phyloP scores from a whole-genome alignment of 2,329 filamentous ascomycete genomes.

The Shiraia bambusicola region DNA sequence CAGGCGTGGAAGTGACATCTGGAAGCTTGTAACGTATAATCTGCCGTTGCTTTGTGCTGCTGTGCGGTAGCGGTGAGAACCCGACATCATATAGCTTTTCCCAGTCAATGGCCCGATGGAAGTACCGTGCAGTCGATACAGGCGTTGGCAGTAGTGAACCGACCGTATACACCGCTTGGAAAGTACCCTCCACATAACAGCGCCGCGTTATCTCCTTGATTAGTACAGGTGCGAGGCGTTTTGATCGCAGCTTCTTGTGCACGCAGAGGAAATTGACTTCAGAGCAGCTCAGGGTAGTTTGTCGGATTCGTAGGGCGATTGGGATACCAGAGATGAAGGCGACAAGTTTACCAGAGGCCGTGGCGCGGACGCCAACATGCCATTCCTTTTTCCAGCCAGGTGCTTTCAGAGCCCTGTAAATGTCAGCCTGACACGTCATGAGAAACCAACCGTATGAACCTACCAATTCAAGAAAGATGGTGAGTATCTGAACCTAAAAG shows the following conservation, averaged over 20 bases:
- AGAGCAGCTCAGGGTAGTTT: constrained; percentile 72
- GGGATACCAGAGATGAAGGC: constrained; percentile 96
- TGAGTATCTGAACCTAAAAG: constrained; percentile 98
- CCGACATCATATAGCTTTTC: constrained; percentile 92
- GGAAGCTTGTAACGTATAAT: constrained; percentile 84
- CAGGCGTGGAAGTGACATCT: constrained; percentile 68
- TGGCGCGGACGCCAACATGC: constrained; percentile 90
- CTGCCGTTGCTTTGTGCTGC: constrained; percentile 83
- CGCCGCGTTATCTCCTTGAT: constrained; percentile 97
- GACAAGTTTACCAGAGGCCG: constrained; percentile 80
- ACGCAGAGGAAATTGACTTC: constrained; percentile 99
- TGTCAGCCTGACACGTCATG: constrained; percentile 9
- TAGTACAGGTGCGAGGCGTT: constrained; percentile 87
- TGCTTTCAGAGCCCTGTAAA: constrained; percentile 79
- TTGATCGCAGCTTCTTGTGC: constrained; percentile 94
- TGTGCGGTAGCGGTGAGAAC: constrained; percentile 83
- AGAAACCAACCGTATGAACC: constrained; percentile 23
- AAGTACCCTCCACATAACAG: constrained; percentile 83
- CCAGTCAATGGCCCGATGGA: constrained; percentile 92
- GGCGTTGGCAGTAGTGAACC: constrained; percentile 89
- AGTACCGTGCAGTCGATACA: constrained; percentile 91
- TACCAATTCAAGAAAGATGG: constrained; percentile 85
- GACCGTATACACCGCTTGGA: constrained; percentile 94
- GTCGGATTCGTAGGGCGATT: constrained; percentile 75
- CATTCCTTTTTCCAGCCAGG: constrained; percentile 93